Evolutionary conservation across 116 monocot genomes (phyloP), one percentile per base, ranked within the genome.

Genomic region (Papilionanthe hybrid): DNA sequence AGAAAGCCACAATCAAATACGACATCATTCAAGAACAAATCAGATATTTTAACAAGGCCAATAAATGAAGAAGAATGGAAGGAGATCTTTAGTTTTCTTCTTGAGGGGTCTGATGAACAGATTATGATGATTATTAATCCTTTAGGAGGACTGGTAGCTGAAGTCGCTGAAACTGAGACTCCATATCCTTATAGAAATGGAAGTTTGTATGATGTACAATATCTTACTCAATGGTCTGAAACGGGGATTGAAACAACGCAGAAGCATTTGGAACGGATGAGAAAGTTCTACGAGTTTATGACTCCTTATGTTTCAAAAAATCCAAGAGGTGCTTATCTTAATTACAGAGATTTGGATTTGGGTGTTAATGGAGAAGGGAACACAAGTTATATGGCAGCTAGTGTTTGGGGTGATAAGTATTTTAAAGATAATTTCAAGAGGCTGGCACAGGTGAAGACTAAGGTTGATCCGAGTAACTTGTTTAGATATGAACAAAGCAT

Each of bases 261-360:
- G 47, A 85, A 28, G 42, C 75, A 84, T 25, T 55, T 88, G 44
- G 32, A 11, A 1, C 79, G 90, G 87, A 79, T 85, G 42, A 79
- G 81, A 56, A 44, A 76, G 30, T 23, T 90, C 5, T 85, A 83
- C 47, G 76, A 49, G 6, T 68, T 66, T 9, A 78, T 85, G 86
- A 77, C 79, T 48, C 85, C 85, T 4, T 87, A 79, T 55, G 85
- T 87, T 25, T 85, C 87, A 0, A 79, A 48, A 55, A 57, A 86
- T 44, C 87, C 87, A 0, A 79, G 87, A 10, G 77, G 79, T 42
- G 87, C 84, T 3, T 90, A 87, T 76, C 20, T 85, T 5, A 87
- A 87, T 72, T 79, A 77, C 55, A 83, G 66, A 73, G 90, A 90
- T 43, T 28, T 90, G 5, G 83, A 87, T 48, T 49, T 90, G 74